A percentile compares a stretch with the other conserved stretches of the same genome.
These are phyloP conservation scores for Penicillium odoratum DNA, from an alignment of 495 filamentous ascomycete genomes.

Conservation along the genomic window DNA sequence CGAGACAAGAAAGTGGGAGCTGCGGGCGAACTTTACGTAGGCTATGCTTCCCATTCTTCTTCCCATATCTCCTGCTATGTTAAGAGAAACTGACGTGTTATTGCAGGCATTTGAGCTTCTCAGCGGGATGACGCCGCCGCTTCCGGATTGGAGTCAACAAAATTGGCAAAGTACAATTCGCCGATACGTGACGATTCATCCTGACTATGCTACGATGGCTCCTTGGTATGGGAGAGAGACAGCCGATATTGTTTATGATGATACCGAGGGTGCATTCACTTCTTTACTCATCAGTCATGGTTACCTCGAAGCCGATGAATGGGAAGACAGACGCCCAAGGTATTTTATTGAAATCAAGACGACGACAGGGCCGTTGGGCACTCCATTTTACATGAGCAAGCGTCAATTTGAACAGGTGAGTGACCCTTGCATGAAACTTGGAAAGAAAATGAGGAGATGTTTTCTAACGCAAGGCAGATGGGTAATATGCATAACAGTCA, in stretches of 20 bases:
- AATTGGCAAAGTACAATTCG: neutral
- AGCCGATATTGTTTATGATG: neutral
- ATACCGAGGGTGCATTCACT: neutral
- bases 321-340: slow-evolving; percentile 17
- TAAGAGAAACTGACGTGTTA: too few species aligned
- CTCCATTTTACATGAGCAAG: slow-evolving; percentile 45
- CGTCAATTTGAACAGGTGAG: slow-evolving; percentile 37
- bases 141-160: neutral
- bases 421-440: too few species aligned
- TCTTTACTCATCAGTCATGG: neutral
- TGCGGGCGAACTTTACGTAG: too few species aligned
- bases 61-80: too few species aligned
- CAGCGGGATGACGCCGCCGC: neutral
- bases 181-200: neutral
- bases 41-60: too few species aligned
- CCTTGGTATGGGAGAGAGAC: neutral
- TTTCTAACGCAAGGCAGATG: too few species aligned
- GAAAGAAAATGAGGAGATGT: too few species aligned
- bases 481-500: neutral
- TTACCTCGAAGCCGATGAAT: neutral
- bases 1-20: too few species aligned
- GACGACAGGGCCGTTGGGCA: slow-evolving; percentile 36
- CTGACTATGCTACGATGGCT: neutral
- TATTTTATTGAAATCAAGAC: slow-evolving; percentile 52
- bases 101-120: slow-evolving; percentile 1